A percentile compares a stretch with the other conserved stretches of the same genome.
phyloP scores from a whole-genome alignment of 2,329 filamentous ascomycete species.

The Penicillium paneum region DNA sequence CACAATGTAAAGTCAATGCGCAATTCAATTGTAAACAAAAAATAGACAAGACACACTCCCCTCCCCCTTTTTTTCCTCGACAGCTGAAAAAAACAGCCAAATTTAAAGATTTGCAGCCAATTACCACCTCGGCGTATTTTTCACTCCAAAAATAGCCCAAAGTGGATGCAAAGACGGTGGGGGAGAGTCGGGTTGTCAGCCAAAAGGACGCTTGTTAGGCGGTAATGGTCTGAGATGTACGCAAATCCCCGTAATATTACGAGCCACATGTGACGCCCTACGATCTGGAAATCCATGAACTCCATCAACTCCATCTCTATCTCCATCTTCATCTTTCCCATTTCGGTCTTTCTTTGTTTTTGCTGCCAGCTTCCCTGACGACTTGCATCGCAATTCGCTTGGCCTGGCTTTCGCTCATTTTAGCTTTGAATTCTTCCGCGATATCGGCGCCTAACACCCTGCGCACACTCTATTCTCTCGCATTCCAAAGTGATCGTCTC shows the following conservation, averaged over 20 bases:
- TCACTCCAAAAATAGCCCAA: slow-evolving; percentile 23
- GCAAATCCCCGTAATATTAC: slow-evolving; percentile 21
- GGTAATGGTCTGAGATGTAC: slow-evolving; percentile 10
- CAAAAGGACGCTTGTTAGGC: neutral
- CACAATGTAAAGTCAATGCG: neutral
- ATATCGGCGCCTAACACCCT: slow-evolving; percentile 22
- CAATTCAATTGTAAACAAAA: neutral
- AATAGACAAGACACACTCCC: neutral
- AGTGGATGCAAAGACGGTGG: slow-evolving; percentile 15
- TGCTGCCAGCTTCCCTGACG: neutral
- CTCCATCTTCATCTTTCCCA: slow-evolving; percentile 2
- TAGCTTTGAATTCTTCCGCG: neutral
- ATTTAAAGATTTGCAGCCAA: neutral
- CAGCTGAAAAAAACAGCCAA: neutral
- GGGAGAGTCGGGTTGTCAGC: neutral
- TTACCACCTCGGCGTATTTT: slow-evolving; percentile 4
- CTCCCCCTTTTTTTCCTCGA: neutral
- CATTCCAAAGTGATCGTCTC: slow-evolving; percentile 15
- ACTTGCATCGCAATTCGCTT: neutral
- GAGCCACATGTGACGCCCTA: slow-evolving; percentile 24
- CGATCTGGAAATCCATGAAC: slow-evolving; percentile 20
- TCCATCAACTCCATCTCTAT: neutral
- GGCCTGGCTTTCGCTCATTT: slow-evolving; percentile 4
- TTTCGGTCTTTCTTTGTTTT: slow-evolving; percentile 4
- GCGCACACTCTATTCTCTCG: slow-evolving; percentile 14